Percentiles rank a stretch among this genome's conserved stretches.
Conservation (phyloP, 1,284 basidiomycete species). For the Agaricales sp. region DNA sequence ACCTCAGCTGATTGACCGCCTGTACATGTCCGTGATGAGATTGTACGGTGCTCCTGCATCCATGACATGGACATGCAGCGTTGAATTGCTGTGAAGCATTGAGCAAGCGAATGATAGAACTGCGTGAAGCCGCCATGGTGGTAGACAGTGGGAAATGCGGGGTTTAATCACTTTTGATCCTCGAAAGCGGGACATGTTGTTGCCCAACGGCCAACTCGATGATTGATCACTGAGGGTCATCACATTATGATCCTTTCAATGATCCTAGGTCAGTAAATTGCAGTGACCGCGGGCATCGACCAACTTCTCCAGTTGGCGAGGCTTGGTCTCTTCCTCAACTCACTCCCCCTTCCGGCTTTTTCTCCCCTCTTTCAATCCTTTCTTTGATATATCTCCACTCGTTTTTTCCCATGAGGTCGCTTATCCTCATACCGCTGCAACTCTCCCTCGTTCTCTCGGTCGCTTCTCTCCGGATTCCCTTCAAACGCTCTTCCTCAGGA, state of each 20-base stretch:
- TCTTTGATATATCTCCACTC: background rate
- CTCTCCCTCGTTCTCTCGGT: constrained; percentile 19
- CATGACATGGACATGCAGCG: constrained; percentile 68
- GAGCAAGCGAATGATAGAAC: constrained; percentile 58
- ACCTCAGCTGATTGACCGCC: constrained; percentile 53
- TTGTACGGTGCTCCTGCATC: constrained; percentile 34
- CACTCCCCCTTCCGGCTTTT: background rate
- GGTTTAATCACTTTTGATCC: too few species aligned
- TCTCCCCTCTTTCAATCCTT: background rate
- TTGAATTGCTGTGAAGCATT: constrained; percentile 50
- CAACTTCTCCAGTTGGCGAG: background rate
- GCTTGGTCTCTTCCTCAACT: background rate
- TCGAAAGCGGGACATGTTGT: too few species aligned
- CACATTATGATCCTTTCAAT: too few species aligned
- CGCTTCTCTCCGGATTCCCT: constrained; percentile 26
- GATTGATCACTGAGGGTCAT: too few species aligned
- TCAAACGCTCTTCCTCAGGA: constrained; percentile 19
- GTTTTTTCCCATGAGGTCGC: constrained; percentile 22
- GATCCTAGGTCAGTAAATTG: background rate
- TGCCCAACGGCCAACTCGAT: too few species aligned
- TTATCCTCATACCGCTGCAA: constrained; percentile 18
- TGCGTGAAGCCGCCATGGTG: constrained; percentile 48
- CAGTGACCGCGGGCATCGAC: background rate
- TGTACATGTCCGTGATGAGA: constrained; percentile 30
- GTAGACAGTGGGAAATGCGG: constrained; percentile 5